Conservation (phyloP, 2,329 filamentous ascomycete species). For the Penicillium sp. region DNA sequence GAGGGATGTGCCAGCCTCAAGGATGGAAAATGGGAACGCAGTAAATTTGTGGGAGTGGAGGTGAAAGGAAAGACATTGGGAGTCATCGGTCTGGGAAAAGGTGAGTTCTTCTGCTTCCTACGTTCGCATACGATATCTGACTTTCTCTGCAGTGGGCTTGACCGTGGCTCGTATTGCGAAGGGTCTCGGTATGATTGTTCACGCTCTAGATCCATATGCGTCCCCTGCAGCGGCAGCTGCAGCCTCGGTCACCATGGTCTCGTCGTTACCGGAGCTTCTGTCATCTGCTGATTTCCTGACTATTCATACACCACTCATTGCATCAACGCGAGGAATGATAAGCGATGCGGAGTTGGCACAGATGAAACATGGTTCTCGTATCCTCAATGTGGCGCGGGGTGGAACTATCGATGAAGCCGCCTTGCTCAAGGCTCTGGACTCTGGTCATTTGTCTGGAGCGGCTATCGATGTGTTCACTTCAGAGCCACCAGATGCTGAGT, state of each 20-base stretch:
- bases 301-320: slow-evolving; percentile 76
- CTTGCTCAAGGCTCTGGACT: slow-evolving; percentile 67
- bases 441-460: slow-evolving; percentile 71
- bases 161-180: slow-evolving; percentile 77
- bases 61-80: slow-evolving; percentile 74
- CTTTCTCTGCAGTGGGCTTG: slow-evolving; percentile 58
- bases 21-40: slow-evolving; percentile 71
- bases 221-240: slow-evolving; percentile 68
- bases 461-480: slow-evolving; percentile 77
- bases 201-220: slow-evolving; percentile 76
- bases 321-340: slow-evolving; percentile 73
- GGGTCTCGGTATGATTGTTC: slow-evolving; percentile 72
- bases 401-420: slow-evolving; percentile 78
- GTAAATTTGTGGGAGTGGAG: slow-evolving; percentile 72
- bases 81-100: slow-evolving; percentile 78
- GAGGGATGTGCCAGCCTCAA: slow-evolving; percentile 69
- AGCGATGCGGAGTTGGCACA: slow-evolving; percentile 62
- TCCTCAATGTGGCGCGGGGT: slow-evolving; percentile 77
- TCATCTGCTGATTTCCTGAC: slow-evolving; percentile 72
- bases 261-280: slow-evolving; percentile 60
- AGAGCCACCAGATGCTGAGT: slow-evolving; percentile 66
- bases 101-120: slow-evolving; percentile 30
- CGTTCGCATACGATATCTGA: background rate
- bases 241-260: slow-evolving; percentile 64
- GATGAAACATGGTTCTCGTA: slow-evolving; percentile 72